Evolutionary conservation across 257 asterid species (phyloP), one percentile per base, ranked within the genome.

Genomic region (Penstemon eatonii): DNA sequence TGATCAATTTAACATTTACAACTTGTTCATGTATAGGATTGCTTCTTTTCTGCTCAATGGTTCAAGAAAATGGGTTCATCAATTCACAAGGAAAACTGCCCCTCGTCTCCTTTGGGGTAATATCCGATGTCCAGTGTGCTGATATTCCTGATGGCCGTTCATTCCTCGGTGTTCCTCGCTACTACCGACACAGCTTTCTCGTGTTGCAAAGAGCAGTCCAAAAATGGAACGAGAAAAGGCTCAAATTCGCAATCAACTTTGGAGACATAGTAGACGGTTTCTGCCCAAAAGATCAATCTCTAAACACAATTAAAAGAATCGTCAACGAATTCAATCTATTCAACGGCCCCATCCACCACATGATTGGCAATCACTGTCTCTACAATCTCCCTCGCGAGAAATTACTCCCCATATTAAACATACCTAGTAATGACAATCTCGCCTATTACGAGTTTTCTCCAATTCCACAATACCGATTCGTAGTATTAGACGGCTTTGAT

Each of bases 291-390:
- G 83, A 73, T 70, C 85, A 85, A 63, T 94, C 99, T 57, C 67
- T 84, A 57, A 57, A 66, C 50, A 87, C 97, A 54, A 75, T 82
- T 33, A 53, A 75, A 72, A 89, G 75, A 77, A 56, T 91, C 41
- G 75, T 81, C 52, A 36, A 74, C 9, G 93, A 83, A 63, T 91
- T 91, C 43, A 63, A 65, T 36, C 60, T 15, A 43, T 91, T 81
- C 70, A 19, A 76, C 12, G 96, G 99, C 49, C 89, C 95, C 0
- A 88, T 82, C 6, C 82, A 86, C 75, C 99, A 94, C 91, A 84
- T 91, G 95, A 94, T 91, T 54, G 99, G 99, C 36, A 94, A 91
- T 40, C 99, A 94, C 73, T 91, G 99, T 77, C 96, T 94, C 37
- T 94, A 94, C 80, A 94, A 94, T 80, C 95, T 94, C 75, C 95